Evolutionary conservation across 495 filamentous ascomycete genomes (phyloP).

Genomic region (Tuber aestivum): DNA sequence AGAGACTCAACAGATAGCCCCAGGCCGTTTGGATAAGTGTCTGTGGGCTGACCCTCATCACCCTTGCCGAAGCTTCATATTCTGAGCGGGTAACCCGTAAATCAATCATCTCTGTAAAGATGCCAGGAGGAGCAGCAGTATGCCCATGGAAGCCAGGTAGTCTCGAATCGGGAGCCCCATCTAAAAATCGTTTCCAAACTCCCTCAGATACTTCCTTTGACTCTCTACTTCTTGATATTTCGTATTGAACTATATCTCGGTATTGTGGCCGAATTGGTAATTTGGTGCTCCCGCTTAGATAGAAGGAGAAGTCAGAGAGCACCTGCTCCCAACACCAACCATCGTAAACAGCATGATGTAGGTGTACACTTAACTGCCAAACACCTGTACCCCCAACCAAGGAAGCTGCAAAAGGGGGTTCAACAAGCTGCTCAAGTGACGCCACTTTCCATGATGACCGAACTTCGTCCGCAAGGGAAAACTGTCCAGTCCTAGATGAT

Average conservation of each 20-base stretch:
- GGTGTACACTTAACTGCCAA: conserved; percentile 47
- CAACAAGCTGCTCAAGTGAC: conserved; percentile 41
- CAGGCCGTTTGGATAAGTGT: conserved; percentile 66
- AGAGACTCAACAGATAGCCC: conserved; percentile 56
- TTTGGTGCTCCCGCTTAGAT: conserved; percentile 41
- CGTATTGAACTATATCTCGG: conserved; percentile 47
- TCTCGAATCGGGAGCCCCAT: conserved; percentile 44
- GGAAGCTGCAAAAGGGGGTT: conserved; percentile 56
- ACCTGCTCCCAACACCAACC: conserved; percentile 77
- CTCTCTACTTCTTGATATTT: conserved; percentile 30
- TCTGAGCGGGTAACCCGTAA: conserved; percentile 28
- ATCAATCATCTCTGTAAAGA: conserved; percentile 16
- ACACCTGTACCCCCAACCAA: conserved; percentile 40
- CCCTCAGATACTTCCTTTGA: conserved; percentile 43
- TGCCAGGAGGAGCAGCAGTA: conserved; percentile 10
- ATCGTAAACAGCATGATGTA: conserved; percentile 78
- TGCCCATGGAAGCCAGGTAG: conserved; percentile 48
- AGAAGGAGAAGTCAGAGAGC: conserved; percentile 54
- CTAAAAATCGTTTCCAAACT: conserved; percentile 55
- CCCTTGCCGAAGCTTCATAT: conserved; percentile 39
- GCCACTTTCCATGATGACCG: conserved; percentile 22
- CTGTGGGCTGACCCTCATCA: conserved; percentile 48
- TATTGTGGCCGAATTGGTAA: conserved; percentile 51
- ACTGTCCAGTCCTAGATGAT: conserved; percentile 44
- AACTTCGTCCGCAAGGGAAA: conserved; percentile 45